A percentile compares a stretch with the other conserved stretches of the same genome.
Evolutionary conservation across 495 filamentous ascomycete species (phyloP).

Genomic region (Talaromyces adpressus): DNA sequence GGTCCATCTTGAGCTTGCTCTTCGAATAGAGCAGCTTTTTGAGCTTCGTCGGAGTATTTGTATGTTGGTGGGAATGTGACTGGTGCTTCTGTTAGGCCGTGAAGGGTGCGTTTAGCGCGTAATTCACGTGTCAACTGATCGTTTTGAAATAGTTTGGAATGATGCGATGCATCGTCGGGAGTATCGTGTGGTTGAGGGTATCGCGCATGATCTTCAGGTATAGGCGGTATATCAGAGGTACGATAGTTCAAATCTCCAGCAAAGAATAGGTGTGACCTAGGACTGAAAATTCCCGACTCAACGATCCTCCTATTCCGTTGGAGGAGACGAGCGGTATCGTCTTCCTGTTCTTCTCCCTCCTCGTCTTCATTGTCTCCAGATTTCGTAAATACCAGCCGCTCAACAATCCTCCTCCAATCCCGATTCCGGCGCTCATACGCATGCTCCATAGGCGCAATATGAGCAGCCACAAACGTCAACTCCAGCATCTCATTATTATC

Average conservation of each 20-base stretch:
- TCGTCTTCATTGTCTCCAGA: background rate
- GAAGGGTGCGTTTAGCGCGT: slow-evolving; percentile 55
- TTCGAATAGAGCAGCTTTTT: slow-evolving; percentile 22
- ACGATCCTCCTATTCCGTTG: slow-evolving; percentile 9
- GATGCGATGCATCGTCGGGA: slow-evolving; percentile 42
- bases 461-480: slow-evolving; percentile 81
- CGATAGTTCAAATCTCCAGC: slow-evolving; percentile 95
- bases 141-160: slow-evolving; percentile 52
- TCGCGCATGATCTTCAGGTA: slow-evolving; percentile 34
- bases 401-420: slow-evolving; percentile 79
- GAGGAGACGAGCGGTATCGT: slow-evolving; percentile 37
- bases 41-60: slow-evolving; percentile 57
- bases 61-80: slow-evolving; percentile 89
- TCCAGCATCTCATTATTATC: slow-evolving; percentile 38
- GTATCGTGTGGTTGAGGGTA: slow-evolving; percentile 56
- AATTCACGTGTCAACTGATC: slow-evolving; percentile 77
- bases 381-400: slow-evolving; percentile 61
- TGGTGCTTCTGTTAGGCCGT: slow-evolving; percentile 66
- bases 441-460: slow-evolving; percentile 80
- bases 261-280: slow-evolving; percentile 72
- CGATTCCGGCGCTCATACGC: slow-evolving; percentile 62
- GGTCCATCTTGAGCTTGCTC: slow-evolving; percentile 22
- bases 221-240: slow-evolving; percentile 56
- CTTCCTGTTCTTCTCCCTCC: slow-evolving; percentile 18
- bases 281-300: slow-evolving; percentile 54